Evolutionary conservation across 2,329 filamentous ascomycete genomes (phyloP).

Genomic region (Trichothecium sympodiale): DNA sequence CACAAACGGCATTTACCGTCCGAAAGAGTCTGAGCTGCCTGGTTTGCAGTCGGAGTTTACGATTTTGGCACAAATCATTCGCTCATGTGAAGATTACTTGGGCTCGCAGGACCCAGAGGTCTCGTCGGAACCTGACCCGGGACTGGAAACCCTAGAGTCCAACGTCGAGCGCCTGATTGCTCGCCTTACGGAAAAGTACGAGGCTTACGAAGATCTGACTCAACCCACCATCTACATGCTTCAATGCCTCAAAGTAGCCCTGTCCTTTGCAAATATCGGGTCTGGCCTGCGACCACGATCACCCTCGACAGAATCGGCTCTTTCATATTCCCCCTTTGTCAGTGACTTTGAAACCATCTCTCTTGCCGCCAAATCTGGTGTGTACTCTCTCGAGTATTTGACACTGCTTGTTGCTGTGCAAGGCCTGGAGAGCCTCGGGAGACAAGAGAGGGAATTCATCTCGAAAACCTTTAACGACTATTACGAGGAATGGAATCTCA

Average conservation of each 20-base stretch:
- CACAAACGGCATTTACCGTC: constrained; percentile 64
- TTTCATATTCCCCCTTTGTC: too few relatives aligned
- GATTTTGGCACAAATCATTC: constrained; percentile 16
- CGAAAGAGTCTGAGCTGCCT: constrained; percentile 53
- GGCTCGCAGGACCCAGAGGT: constrained; percentile 13
- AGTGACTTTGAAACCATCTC: constrained; percentile 38
- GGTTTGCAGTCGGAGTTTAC: constrained; percentile 70
- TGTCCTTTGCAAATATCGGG: constrained; percentile 45
- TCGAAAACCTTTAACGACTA: constrained; percentile 60
- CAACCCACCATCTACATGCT: constrained; percentile 69
- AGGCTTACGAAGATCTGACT: constrained; percentile 77
- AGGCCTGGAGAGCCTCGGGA: constrained; percentile 27
- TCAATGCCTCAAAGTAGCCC: constrained; percentile 64
- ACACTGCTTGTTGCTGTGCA: constrained; percentile 29
- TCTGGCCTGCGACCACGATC: constrained; percentile 23
- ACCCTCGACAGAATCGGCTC: too few relatives aligned
- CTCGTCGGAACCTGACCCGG: constrained; percentile 10
- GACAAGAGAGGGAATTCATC: constrained; percentile 38
- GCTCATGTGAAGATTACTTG: constrained; percentile 55
- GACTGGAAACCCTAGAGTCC: constrained; percentile 38
- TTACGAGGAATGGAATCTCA: constrained; percentile 70
- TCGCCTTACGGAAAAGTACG: constrained; percentile 59
- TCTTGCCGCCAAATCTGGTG: too few relatives aligned
- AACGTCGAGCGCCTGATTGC: constrained; percentile 58
- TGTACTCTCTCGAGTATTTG: too few relatives aligned